Percentiles rank a stretch among this genome's conserved stretches.
These are phyloP conservation scores for Echites panduratus DNA, from an alignment of 257 asterid genomes.

Conservation along the genomic window DNA sequence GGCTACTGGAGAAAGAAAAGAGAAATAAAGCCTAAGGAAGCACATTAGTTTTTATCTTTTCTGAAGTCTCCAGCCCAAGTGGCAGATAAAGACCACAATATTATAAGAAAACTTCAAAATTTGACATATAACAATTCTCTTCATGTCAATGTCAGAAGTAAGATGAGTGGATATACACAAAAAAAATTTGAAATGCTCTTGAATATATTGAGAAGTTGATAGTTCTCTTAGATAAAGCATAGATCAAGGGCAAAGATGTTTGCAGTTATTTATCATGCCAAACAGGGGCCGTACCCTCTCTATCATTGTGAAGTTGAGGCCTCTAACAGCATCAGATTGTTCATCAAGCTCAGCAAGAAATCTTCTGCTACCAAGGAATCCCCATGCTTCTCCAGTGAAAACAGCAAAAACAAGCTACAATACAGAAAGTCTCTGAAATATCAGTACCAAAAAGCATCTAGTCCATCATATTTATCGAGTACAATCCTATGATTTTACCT, in stretches of 20 bases:
- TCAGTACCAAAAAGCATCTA: constrained; percentile 10
- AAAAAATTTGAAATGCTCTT: background rate
- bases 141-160: background rate
- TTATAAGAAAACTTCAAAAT: background rate
- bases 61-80: background rate
- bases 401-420: constrained; percentile 85
- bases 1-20: too few relatives aligned
- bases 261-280: constrained; percentile 8
- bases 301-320: constrained; percentile 60
- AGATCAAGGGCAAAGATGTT: background rate
- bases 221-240: background rate
- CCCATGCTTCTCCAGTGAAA: constrained; percentile 99
- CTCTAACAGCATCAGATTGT: constrained; percentile 63
- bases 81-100: background rate
- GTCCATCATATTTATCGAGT: background rate
- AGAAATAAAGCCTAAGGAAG: background rate
- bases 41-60: background rate
- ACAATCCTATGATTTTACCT: constrained; percentile 40
- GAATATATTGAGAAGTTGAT: background rate
- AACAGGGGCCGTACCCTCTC: constrained; percentile 54
- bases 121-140: background rate
- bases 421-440: constrained; percentile 12
- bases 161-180: background rate
- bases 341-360: constrained; percentile 73
- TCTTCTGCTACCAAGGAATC: constrained; percentile 94